phyloP scores from a whole-genome alignment of 2,329 filamentous ascomycete genomes.

The Epichloe scottii region DNA sequence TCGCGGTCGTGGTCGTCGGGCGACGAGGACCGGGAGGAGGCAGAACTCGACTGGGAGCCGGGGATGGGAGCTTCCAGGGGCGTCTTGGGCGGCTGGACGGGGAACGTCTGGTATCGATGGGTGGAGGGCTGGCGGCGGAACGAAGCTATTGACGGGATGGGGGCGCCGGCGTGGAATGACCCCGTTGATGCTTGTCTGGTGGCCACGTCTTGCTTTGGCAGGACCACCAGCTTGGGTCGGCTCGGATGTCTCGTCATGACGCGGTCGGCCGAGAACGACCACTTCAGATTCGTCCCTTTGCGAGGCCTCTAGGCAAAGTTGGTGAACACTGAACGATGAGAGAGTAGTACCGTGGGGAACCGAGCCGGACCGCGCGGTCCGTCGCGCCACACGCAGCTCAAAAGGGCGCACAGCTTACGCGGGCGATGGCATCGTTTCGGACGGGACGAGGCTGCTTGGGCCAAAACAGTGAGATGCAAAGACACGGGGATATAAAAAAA shows the following conservation, averaged over 20 bases:
- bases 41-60: constrained; percentile 10
- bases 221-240: constrained; percentile 2
- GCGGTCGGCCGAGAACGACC: neutral
- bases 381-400: neutral
- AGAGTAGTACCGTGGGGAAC: neutral
- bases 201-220: neutral
- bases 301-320: neutral
- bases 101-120: constrained; percentile 71
- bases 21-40: constrained; percentile 7
- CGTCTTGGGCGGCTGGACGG: constrained; percentile 57
- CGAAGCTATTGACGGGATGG: constrained; percentile 27
- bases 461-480: neutral
- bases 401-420: neutral
- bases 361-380: neutral
- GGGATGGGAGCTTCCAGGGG: constrained; percentile 34
- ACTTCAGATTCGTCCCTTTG: neutral
- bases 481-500: too few species aligned
- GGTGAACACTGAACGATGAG: neutral
- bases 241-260: constrained; percentile 4
- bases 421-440: neutral
- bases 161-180: constrained; percentile 40
- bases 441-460: neutral
- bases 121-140: constrained; percentile 27
- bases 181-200: constrained; percentile 24
- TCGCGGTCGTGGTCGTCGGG: constrained; percentile 22